Evolutionary conservation across 176 grass and related monocot genomes (phyloP).

Genomic region (Melocanna baccifera): DNA sequence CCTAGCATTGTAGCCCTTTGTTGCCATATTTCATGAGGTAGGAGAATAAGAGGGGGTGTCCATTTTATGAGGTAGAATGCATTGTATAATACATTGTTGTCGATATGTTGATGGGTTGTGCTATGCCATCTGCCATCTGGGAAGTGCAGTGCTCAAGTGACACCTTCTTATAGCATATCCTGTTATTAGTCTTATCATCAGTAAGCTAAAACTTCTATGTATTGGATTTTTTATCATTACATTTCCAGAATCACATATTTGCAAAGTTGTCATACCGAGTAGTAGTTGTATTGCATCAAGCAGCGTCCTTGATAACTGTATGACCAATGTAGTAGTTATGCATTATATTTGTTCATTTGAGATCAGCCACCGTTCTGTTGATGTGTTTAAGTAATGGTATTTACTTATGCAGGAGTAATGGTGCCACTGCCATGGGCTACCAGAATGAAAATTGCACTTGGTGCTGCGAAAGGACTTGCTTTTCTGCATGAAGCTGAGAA

Average conservation of each 20-base stretch:
- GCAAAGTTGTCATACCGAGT: not conserved
- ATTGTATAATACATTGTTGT: not conserved
- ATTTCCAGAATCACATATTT: not conserved
- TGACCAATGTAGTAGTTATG: not conserved
- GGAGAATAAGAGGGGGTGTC: not conserved
- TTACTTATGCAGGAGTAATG: conserved; percentile 46
- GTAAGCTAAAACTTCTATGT: not conserved
- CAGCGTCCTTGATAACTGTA: not conserved
- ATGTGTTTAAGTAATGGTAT: not conserved
- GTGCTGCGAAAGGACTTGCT: conserved; percentile 68
- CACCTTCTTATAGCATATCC: not conserved
- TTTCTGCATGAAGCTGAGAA: conserved; percentile 78
- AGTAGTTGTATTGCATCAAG: not conserved
- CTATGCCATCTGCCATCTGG: not conserved
- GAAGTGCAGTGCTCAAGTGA: not conserved
- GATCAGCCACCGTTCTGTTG: not conserved
- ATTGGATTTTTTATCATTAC: not conserved
- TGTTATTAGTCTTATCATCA: not conserved
- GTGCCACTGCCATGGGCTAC: conserved; percentile 59
- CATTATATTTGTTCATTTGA: not conserved
- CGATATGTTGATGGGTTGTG: not conserved
- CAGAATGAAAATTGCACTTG: conserved; percentile 68
- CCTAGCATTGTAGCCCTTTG: not conserved
- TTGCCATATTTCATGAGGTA: not conserved
- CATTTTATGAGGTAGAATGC: not conserved